These are phyloP conservation scores for Dysphania ambrosioides DNA, from an alignment of 148 eudicot species.

Conservation along the genomic window DNA sequence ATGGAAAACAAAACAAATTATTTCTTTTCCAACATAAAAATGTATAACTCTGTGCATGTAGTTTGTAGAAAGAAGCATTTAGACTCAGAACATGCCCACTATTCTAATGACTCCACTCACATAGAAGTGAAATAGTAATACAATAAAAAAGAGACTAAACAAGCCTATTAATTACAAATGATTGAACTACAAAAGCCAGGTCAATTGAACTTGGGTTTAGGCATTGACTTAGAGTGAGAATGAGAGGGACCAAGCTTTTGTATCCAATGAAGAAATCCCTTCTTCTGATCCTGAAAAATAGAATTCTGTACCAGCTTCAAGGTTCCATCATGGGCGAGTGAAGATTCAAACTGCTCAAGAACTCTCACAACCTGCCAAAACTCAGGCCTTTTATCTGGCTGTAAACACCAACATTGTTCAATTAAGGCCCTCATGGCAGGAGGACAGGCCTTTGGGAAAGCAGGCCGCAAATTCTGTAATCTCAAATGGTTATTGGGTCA, in stretches of 20 bases:
- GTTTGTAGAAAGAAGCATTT: constrained; percentile 13
- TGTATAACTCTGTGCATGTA: constrained; percentile 18
- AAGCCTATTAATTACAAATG: constrained; percentile 35
- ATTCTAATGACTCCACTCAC: constrained; percentile 21
- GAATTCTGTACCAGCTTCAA: constrained; percentile 48
- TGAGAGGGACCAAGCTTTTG: constrained; percentile 60
- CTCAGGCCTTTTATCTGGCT: constrained; percentile 85
- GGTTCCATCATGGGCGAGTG: constrained; percentile 57
- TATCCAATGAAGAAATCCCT: constrained; percentile 69
- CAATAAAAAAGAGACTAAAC: constrained; percentile 12
- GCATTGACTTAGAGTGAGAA: constrained; percentile 30
- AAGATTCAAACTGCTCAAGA: constrained; percentile 62
- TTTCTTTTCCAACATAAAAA: not conserved
- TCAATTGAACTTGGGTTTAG: constrained; percentile 56
- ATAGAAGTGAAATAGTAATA: constrained; percentile 28
- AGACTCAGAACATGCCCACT: constrained; percentile 19
- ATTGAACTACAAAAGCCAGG: constrained; percentile 24
- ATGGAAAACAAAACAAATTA: not conserved
- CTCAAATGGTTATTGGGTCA: constrained; percentile 19
- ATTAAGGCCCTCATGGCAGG: constrained; percentile 71
- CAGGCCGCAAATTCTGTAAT: constrained; percentile 75
- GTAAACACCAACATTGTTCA: constrained; percentile 82
- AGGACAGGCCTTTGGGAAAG: constrained; percentile 62
- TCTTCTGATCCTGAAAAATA: constrained; percentile 61
- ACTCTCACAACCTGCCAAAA: constrained; percentile 89